phyloP scores from a whole-genome alignment of 2,329 filamentous ascomycete genomes.

The Aspergillus ustus region DNA sequence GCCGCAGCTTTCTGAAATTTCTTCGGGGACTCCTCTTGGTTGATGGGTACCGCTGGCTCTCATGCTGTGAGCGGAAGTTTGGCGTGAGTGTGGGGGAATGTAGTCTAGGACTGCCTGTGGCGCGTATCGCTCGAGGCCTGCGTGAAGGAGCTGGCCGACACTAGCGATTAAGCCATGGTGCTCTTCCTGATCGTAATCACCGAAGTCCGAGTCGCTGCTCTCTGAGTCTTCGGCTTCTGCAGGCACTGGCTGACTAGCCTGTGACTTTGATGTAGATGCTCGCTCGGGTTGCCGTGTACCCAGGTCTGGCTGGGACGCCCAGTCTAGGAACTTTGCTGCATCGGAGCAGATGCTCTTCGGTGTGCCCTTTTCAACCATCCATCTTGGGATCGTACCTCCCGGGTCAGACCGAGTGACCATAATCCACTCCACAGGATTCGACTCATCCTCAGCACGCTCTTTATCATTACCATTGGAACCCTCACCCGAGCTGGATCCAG shows the following conservation, averaged over 20 bases:
- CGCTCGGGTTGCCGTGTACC: slow-evolving; percentile 25
- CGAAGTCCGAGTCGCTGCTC: slow-evolving; percentile 25
- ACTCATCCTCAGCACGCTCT: slow-evolving; percentile 45
- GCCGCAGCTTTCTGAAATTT: not conserved
- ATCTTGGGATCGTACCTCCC: slow-evolving; percentile 83
- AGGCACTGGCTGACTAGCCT: slow-evolving; percentile 8
- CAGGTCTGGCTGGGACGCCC: slow-evolving; percentile 64
- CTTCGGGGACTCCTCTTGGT: not conserved
- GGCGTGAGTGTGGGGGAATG: slow-evolving; percentile 43
- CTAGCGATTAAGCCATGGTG: slow-evolving; percentile 44
- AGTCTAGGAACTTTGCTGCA: slow-evolving; percentile 79
- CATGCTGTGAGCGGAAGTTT: slow-evolving; percentile 17
- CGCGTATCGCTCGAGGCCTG: slow-evolving; percentile 56
- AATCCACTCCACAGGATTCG: slow-evolving; percentile 80
- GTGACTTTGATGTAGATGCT: slow-evolving; percentile 7
- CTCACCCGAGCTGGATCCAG: not conserved
- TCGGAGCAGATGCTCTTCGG: slow-evolving; percentile 79
- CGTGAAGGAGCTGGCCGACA: slow-evolving; percentile 40
- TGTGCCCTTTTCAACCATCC: slow-evolving; percentile 89
- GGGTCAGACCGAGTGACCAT: slow-evolving; percentile 92
- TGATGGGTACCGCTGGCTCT: not conserved
- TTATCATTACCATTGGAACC: slow-evolving; percentile 9
- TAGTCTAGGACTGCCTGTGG: slow-evolving; percentile 56
- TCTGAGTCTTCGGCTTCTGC: slow-evolving; percentile 14
- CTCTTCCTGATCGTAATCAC: slow-evolving; percentile 26